Evolutionary conservation across 1,284 basidiomycete genomes (phyloP).

Genomic region (Bjerkandera adusta): DNA sequence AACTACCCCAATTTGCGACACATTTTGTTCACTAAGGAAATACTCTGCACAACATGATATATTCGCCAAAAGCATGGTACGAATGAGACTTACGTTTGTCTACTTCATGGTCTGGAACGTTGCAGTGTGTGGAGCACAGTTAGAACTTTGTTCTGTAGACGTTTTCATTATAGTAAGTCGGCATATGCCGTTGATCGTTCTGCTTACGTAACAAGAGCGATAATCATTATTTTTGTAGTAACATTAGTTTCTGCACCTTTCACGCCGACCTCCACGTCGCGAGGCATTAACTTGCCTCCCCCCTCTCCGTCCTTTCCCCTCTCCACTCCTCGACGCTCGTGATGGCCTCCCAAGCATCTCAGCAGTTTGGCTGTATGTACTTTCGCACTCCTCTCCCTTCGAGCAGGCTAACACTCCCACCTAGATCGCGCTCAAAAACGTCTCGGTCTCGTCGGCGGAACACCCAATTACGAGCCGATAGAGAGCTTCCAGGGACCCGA

Average conservation of each 20-base stretch:
- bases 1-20: no score
- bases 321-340: constrained; percentile 22
- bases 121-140: no score
- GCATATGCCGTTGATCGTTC: no score
- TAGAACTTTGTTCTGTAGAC: no score
- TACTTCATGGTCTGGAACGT: no score
- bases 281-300: constrained; percentile 85
- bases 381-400: constrained; percentile 6
- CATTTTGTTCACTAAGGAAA: no score
- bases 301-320: constrained; percentile 30
- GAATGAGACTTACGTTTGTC: no score
- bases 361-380: constrained; percentile 79
- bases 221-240: background rate
- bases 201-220: background rate
- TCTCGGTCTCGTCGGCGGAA: constrained; percentile 81
- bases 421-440: constrained; percentile 93
- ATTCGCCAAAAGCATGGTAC: no score
- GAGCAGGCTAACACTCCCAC: constrained; percentile 10
- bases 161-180: no score
- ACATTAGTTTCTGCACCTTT: background rate
- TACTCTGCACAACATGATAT: no score
- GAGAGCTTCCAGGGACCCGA: constrained; percentile 69
- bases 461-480: constrained; percentile 73
- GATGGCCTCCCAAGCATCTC: constrained; percentile 67
- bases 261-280: constrained; percentile 19